Percentiles rank a stretch among this genome's conserved stretches.
These are phyloP conservation scores for Aspergillus persii DNA, from an alignment of 2,329 filamentous ascomycete genomes.

Conservation along the genomic window DNA sequence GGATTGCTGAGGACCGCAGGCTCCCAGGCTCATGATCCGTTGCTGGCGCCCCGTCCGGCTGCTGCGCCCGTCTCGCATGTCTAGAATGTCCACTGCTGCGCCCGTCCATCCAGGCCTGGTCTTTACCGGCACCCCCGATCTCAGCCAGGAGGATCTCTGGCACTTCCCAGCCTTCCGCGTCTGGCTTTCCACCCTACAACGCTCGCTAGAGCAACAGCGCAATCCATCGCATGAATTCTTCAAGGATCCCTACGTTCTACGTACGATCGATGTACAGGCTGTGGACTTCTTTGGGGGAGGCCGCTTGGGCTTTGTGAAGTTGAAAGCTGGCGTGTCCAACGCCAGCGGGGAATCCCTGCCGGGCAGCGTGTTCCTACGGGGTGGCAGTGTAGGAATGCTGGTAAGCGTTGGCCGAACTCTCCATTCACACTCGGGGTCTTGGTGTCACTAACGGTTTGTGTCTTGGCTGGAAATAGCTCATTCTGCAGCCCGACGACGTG, in stretches of 20 bases:
- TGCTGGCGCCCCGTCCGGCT: background rate
- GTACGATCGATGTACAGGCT: conserved; percentile 53
- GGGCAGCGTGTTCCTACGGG: conserved; percentile 57
- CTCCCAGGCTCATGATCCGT: background rate
- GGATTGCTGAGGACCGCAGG: background rate
- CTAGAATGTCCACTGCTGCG: background rate
- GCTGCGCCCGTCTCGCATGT: background rate
- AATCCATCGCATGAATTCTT: conserved; percentile 51
- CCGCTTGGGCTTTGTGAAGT: conserved; percentile 56
- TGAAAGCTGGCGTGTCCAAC: conserved; percentile 55
- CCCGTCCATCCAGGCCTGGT: background rate
- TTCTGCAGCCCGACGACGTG: conserved; percentile 54
- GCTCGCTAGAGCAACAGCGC: conserved; percentile 49
- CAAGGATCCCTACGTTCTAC: conserved; percentile 50
- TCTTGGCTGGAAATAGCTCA: conserved; percentile 39
- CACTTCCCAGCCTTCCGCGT: conserved; percentile 55
- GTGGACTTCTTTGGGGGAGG: conserved; percentile 52
- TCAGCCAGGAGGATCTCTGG: conserved; percentile 46
- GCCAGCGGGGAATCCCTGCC: conserved; percentile 52
- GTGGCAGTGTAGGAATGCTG: conserved; percentile 58
- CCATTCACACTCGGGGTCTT: background rate
- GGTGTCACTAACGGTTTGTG: background rate
- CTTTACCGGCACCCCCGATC: conserved; percentile 36
- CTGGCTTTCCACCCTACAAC: conserved; percentile 53
- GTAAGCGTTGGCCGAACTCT: conserved; percentile 33